Conservation (phyloP, 768 basidiomycete species). For the Melanogaster broomeanus region DNA sequence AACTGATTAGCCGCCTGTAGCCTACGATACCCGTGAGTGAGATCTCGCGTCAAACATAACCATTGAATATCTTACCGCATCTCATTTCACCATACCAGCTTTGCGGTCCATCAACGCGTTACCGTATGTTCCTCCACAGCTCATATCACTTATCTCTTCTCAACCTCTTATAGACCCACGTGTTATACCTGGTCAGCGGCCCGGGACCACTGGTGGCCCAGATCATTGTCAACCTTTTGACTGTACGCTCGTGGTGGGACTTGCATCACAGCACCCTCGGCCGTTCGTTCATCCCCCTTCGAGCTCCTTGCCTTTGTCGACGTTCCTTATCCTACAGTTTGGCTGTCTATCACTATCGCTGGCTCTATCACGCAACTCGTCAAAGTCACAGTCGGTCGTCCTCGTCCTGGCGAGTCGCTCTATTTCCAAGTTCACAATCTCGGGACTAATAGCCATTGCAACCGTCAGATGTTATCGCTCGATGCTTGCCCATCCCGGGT, state of each 20-base stretch:
- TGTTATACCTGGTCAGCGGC: conserved; percentile 42
- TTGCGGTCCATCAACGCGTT: conserved; percentile 70
- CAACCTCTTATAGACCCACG: conserved; percentile 28
- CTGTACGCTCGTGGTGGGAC: conserved; percentile 85
- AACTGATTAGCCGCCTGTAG: conserved; percentile 26
- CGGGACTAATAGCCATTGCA: not conserved
- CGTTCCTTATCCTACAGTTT: conserved; percentile 42
- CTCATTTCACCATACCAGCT: conserved; percentile 38
- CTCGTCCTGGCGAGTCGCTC: conserved; percentile 66
- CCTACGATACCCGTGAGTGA: conserved; percentile 40
- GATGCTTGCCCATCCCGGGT: conserved; percentile 66
- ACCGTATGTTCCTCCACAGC: conserved; percentile 36
- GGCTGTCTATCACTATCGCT: conserved; percentile 71
- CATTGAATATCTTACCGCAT: not conserved
- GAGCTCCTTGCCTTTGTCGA: not conserved
- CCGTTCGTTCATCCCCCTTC: conserved; percentile 11
- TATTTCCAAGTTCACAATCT: not conserved
- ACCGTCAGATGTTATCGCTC: conserved; percentile 26
- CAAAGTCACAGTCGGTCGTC: conserved; percentile 86
- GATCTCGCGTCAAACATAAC: not conserved
- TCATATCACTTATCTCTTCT: not conserved
- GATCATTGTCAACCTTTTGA: conserved; percentile 64
- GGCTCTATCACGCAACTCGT: conserved; percentile 79
- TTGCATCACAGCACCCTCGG: conserved; percentile 64
- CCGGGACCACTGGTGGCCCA: conserved; percentile 71